A percentile compares a stretch with the other conserved stretches of the same genome.
phyloP scores from a whole-genome alignment of 1,284 basidiomycete species.

The Cryptococcus sp. region DNA sequence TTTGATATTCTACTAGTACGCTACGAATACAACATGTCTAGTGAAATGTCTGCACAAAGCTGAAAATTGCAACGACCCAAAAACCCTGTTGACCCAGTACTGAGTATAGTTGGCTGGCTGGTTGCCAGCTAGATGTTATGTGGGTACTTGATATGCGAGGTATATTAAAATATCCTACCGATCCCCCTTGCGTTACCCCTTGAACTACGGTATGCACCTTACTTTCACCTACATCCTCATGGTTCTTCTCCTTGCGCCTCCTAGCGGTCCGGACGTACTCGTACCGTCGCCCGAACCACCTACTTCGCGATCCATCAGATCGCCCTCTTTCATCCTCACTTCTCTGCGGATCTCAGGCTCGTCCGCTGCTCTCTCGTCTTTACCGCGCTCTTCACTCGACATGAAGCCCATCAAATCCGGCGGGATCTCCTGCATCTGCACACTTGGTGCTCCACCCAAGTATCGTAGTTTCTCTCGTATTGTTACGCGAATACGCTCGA shows the following conservation, averaged over 20 bases:
- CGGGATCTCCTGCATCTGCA: slow-evolving; percentile 94
- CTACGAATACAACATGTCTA: too few relatives aligned
- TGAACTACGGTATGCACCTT: too few relatives aligned
- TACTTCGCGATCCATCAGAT: slow-evolving; percentile 15
- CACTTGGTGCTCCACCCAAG: slow-evolving; percentile 91
- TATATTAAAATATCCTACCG: too few relatives aligned
- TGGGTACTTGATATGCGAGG: too few relatives aligned
- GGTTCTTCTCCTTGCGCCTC: slow-evolving; percentile 12
- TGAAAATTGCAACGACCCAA: too few relatives aligned
- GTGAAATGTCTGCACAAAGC: too few relatives aligned
- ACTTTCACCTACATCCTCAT: slow-evolving; percentile 1
- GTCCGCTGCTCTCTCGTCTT: slow-evolving; percentile 64
- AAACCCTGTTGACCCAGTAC: too few relatives aligned
- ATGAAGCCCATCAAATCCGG: slow-evolving; percentile 82
- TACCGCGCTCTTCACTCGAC: slow-evolving; percentile 70
- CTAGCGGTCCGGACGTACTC: slow-evolving; percentile 5
- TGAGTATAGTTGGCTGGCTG: too few relatives aligned
- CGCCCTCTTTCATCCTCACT: slow-evolving; percentile 13
- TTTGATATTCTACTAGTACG: too few relatives aligned
- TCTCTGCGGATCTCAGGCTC: slow-evolving; percentile 65
- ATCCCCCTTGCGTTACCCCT: too few relatives aligned
- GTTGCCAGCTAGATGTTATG: too few relatives aligned
- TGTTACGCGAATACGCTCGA: slow-evolving; percentile 82
- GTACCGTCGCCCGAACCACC: slow-evolving; percentile 8
- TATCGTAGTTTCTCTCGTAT: slow-evolving; percentile 91